Base-by-base conservation (phyloP, 441 rosid species). In the Mallotus japonicus region DNA sequence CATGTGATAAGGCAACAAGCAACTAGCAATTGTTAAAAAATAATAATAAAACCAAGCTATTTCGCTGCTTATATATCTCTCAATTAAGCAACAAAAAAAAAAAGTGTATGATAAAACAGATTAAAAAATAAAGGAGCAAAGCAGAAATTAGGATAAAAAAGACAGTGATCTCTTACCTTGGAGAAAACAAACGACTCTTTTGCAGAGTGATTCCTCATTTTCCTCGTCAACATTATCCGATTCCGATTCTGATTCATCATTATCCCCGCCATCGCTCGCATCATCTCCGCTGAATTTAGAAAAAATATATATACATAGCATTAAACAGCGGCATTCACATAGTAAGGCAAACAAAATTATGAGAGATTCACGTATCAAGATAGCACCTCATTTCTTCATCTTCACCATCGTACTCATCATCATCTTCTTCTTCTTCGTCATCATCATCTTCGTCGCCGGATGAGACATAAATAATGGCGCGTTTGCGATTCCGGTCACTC, bases 381-480 rank as follows among this genome's bases (percentile, higher is more conserved):
- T 16, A n/a, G 13, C 17, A 70, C 74, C 74, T 56, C 59, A 56
- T 49, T 47, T 37, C 54, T 67, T 73, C 78, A 63, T 78, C 72
- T 1, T 64, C 50, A 14, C 70, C 57, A 14, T 57, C 60, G 3
- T 61, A 66, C 13, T 55, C 71, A 16, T 73, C 75, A 0, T 55
- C 70, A 47, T 82, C 80, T 4, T 8, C 79, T 5, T 72, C 75
- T 13, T 57, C 65, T n/a, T 77, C 86, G 0, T 51, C 62, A 9
- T 78, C 80, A 40, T 81, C 78, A 4, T 80, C 83, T 47, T 77
- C 79, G 4, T 80, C 84, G 10, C 76, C 77, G 44, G 81, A 82
- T 60, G 69, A 80, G 15, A 70, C 20, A 53, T 8, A 72, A 67
- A 80, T 34, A 61, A 74, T 12, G 50, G 32, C 15, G 69, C 51